Evolutionary conservation across 1,284 basidiomycete genomes (phyloP).

Genomic region (Apiotrichum mycotoxinovorans): DNA sequence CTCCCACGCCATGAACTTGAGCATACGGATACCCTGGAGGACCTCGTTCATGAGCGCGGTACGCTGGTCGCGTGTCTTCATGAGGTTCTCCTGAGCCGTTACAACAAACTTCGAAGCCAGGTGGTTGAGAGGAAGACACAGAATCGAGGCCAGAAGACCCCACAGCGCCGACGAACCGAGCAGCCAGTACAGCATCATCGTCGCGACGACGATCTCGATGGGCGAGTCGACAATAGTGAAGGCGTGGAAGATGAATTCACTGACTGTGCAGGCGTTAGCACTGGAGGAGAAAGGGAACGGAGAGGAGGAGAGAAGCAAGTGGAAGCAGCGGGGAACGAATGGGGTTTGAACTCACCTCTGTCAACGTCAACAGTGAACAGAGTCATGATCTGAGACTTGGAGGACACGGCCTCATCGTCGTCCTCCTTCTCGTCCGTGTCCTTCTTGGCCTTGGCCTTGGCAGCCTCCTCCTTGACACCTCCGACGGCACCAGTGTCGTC

Average conservation of each 20-base stretch:
- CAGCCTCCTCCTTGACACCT: conserved; percentile 31
- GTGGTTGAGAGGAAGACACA: conserved; percentile 85
- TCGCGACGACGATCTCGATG: conserved; percentile 73
- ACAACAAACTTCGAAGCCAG: conserved; percentile 81
- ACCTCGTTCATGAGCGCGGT: conserved; percentile 92
- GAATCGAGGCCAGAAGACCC: conserved; percentile 73
- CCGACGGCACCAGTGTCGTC: conserved; percentile 29
- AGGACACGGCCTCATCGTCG: conserved; percentile 72
- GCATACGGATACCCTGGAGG: conserved; percentile 84
- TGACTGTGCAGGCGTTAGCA: conserved; percentile 51
- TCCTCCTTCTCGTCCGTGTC: conserved; percentile 52
- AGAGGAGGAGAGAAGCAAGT: too few species aligned
- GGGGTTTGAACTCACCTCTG: conserved; percentile 45
- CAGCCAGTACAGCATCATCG: conserved; percentile 72
- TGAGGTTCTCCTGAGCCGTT: conserved; percentile 76
- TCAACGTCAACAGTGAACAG: conserved; percentile 78
- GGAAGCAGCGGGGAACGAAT: too few species aligned
- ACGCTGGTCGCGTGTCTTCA: conserved; percentile 87
- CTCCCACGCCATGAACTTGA: conserved; percentile 97
- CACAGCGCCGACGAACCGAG: conserved; percentile 67
- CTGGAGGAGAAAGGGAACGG: too few species aligned
- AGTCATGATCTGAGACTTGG: conserved; percentile 79
- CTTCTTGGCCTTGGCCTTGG: conserved; percentile 37
- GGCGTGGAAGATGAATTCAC: conserved; percentile 73
- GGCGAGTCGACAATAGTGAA: conserved; percentile 65